Evolutionary conservation across 2,329 filamentous ascomycete species (phyloP), one percentile per base, ranked within the genome.

Genomic region (Trichoderma semiorbis): DNA sequence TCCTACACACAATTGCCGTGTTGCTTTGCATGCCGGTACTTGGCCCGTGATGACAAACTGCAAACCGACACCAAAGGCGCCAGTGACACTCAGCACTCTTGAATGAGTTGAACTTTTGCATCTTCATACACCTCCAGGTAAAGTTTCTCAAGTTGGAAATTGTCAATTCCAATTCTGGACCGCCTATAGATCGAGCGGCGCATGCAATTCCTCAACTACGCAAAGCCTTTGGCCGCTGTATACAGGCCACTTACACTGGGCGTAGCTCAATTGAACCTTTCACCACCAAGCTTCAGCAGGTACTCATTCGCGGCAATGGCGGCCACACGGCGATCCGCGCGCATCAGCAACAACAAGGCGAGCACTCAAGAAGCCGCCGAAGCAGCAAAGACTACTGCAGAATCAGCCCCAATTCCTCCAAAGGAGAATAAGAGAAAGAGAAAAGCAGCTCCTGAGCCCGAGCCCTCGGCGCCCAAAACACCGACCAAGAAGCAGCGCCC

Each of bases 261-360:
- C 50, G 5, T 32, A 68, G 21, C 53, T 57, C 58, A 21, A 55
- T 5, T 28, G 21, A 30, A 34, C 39, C 50, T 21, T 30, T 26
- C 55, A 34, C 11, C 30, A 50, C 47, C 28, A n/a, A 58, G n/a
- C 26, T 63, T 39, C 26, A 73, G 55, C 69, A 60, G 53, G 57
- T 68, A 63, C 16, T 53, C 47, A 24, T 53, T 24, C n/a, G n/a
- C 58, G 39, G 39, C 62, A 11, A 73, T 81, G 76, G 81, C 82
- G 36, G 76, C 75, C 18, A 81, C 79, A 62, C 79, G 82, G 50
- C 79, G 81, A 26, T 84, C 82, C 3, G 80, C 83, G 12, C 83
- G 85, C 50, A 79, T 87, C 30, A 81, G 79, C 73, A 70, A 53
- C 30, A 65, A 36, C 24, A 65, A 36, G 14, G 34, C 66, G 18